Conservation (phyloP, 2,329 filamentous ascomycete species). For the Massarina eburnea region DNA sequence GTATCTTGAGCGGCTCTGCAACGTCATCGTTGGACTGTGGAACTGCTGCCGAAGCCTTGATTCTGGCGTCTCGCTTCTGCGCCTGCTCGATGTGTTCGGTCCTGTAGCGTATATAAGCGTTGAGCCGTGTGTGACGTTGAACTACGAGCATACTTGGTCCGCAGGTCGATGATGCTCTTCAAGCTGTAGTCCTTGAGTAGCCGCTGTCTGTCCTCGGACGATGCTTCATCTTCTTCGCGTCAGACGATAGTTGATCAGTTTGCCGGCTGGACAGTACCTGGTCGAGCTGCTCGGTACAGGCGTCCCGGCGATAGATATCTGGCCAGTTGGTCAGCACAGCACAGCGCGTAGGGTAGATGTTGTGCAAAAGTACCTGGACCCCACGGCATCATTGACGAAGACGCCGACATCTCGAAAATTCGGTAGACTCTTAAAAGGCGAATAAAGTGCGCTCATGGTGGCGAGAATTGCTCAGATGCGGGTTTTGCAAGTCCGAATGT, state of each 20-base stretch:
- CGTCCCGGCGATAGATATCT: conserved; percentile 29
- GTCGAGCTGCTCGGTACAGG: conserved; percentile 39
- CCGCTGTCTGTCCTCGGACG: conserved; percentile 61
- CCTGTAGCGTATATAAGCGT: conserved; percentile 44
- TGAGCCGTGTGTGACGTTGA: not conserved
- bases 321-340: conserved; percentile 3
- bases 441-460: conserved; percentile 3
- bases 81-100: conserved; percentile 73
- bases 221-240: conserved; percentile 65
- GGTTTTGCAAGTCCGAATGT: not conserved
- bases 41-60: conserved; percentile 48
- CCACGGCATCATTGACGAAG: conserved; percentile 28
- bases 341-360: not conserved
- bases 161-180: conserved; percentile 74
- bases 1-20: conserved; percentile 62
- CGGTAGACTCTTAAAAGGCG: conserved; percentile 32
- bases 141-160: conserved; percentile 62
- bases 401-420: conserved; percentile 43
- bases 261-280: conserved; percentile 21
- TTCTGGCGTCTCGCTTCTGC: conserved; percentile 58
- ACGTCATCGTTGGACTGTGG: conserved; percentile 53
- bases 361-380: conserved; percentile 15
- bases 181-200: conserved; percentile 65
- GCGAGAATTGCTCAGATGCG: not conserved
- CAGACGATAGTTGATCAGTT: conserved; percentile 2